Base-by-base conservation (phyloP, 441 rosid genomes). In the Raphanus hybrid region DNA sequence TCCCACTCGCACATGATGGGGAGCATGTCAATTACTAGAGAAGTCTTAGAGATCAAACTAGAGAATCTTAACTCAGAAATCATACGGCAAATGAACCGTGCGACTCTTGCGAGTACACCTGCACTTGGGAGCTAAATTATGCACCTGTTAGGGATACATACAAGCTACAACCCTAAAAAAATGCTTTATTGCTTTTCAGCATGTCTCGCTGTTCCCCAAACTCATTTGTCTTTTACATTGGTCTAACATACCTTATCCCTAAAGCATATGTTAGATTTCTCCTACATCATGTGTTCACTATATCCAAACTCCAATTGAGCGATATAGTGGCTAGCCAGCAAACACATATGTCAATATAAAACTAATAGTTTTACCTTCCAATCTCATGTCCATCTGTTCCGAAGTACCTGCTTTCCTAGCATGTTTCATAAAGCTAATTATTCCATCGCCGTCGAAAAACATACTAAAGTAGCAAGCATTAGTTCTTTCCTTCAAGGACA, bases 181-280 rank as follows among this genome's bases (percentile, higher is more conserved):
- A 41, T 10, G 0, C 10, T 18, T 55, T 55, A 20, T 20, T 20
- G 10, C 23, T 8, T 55, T n/a, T 71, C 3, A 58, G 66, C 26
- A 58, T 59, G 67, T 29, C 27, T 68, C 32, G 3, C 2, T 68
- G 72, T 71, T 71, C 48, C 8, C 45, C 60, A 71, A 71, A 43
- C 18, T 27, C 7, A 71, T 61, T 61, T 45, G 2, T 1, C 1
- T 61, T 54, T 16, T 71, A 61, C 4, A 60, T 71, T 18, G 3
- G 3, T 71, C 75, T 61, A 72, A 48, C 14, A 45, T 61, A 60
- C 10, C 26, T 54, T 1, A 16, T 8, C 23, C 59, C 26, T 48
- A 1, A 5, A 72, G 62, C 50, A 72, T 72, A 41, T 41, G 48
- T 41, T 41, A 41, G 48, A 41, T n/a, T 41, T 41, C 12, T 41